phyloP scores from a whole-genome alignment of 1,139 yeast genomes.

The Kurtzmaniella quercitrusa region DNA sequence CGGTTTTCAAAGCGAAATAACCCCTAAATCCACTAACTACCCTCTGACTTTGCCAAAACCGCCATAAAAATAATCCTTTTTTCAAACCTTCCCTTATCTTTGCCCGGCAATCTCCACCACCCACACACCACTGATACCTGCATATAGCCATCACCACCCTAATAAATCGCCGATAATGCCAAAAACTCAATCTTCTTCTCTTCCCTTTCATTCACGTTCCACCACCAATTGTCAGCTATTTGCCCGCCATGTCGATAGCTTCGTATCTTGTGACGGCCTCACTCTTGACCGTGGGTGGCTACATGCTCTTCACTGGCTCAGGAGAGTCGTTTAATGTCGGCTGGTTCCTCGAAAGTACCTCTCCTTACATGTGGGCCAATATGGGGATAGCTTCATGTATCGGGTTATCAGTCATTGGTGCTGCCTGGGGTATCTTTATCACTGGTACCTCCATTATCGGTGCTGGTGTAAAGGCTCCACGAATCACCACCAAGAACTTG shows the following conservation, averaged over 20 bases:
- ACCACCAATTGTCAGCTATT: neutral
- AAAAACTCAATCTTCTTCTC: neutral
- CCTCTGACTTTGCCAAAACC: no score
- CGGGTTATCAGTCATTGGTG: conserved; percentile 93
- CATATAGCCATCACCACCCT: neutral
- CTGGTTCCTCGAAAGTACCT: conserved; percentile 73
- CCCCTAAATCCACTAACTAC: no score
- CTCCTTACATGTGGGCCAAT: conserved; percentile 97
- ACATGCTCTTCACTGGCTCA: conserved; percentile 85
- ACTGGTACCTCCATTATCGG: conserved; percentile 95
- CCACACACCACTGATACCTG: no score
- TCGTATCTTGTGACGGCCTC: conserved; percentile 24
- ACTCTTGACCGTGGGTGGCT: conserved; percentile 41
- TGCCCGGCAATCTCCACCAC: neutral
- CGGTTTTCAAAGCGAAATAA: no score
- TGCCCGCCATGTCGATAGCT: conserved; percentile 15
- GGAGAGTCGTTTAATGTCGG: conserved; percentile 93
- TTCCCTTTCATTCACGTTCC: neutral
- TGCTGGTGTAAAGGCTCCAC: conserved; percentile 96
- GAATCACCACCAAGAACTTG: conserved; percentile 95
- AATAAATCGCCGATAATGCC: neutral
- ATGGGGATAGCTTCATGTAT: conserved; percentile 91
- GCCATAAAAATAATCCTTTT: no score
- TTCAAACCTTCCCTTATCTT: neutral
- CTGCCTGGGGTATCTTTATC: conserved; percentile 98